Evolutionary conservation across 2,329 filamentous ascomycete genomes (phyloP).

Genomic region (Dothistroma septosporum): DNA sequence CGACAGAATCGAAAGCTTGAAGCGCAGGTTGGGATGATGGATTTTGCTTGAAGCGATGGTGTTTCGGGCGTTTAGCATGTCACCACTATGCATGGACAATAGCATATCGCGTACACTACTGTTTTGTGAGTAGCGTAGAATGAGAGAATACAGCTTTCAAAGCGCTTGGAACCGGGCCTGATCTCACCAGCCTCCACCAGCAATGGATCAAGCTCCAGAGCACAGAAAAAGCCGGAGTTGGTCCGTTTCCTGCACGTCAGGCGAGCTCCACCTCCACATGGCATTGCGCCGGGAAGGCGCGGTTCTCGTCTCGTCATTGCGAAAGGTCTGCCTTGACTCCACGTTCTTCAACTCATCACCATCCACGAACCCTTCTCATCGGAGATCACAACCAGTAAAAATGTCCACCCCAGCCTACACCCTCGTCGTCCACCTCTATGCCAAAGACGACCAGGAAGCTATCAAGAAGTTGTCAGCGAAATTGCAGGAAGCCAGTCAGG

Average conservation of each 20-base stretch:
- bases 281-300: not conserved
- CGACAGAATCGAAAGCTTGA: not conserved
- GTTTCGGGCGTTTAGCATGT: not conserved
- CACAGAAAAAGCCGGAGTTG: not conserved
- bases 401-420: constrained; percentile 48
- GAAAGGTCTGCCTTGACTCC: not conserved
- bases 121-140: not conserved
- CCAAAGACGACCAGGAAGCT: constrained; percentile 60
- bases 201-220: not conserved
- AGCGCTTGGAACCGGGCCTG: not conserved
- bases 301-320: not conserved
- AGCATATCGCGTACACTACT: not conserved
- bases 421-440: constrained; percentile 65
- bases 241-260: not conserved
- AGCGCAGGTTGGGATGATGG: not conserved
- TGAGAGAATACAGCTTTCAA: not conserved
- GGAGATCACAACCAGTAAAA: constrained; percentile 3
- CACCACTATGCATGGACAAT: not conserved
- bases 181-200: not conserved
- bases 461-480: constrained; percentile 67
- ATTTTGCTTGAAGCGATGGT: not conserved
- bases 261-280: not conserved
- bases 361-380: not conserved
- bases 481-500: constrained; percentile 67
- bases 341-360: not conserved